Evolutionary conservation across 495 filamentous ascomycete genomes (phyloP).

Genomic region (Cudoniella acicularis): DNA sequence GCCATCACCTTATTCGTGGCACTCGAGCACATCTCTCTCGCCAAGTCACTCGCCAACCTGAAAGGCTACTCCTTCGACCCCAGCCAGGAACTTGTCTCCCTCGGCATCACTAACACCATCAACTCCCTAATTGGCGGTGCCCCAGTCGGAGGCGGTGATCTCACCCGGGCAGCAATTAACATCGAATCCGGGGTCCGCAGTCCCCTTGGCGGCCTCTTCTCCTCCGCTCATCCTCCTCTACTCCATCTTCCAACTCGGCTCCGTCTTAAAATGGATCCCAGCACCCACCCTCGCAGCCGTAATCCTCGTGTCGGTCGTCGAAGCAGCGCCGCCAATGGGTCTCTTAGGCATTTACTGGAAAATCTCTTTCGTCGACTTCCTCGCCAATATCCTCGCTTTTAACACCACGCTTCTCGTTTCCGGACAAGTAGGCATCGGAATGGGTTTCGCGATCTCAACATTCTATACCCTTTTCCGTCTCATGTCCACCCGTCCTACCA

Average conservation of each 20-base stretch:
- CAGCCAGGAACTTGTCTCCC: constrained; percentile 90
- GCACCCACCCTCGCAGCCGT: constrained; percentile 76
- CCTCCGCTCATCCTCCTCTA: constrained; percentile 76
- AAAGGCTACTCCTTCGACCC: constrained; percentile 95
- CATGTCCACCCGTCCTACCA: constrained; percentile 34
- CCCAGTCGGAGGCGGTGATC: constrained; percentile 81
- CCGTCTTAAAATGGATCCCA: constrained; percentile 90
- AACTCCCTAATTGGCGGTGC: constrained; percentile 90
- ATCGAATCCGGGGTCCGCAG: constrained; percentile 92
- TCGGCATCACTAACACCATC: constrained; percentile 84
- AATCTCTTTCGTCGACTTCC: constrained; percentile 78
- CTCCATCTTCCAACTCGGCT: constrained; percentile 83
- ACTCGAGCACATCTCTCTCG: constrained; percentile 91
- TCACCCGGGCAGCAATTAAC: constrained; percentile 96
- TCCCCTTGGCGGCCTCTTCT: constrained; percentile 87
- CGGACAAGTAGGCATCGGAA: constrained; percentile 88
- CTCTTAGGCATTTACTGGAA: constrained; percentile 92
- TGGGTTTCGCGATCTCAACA: constrained; percentile 66
- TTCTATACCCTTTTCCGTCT: constrained; percentile 78
- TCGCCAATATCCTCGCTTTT: constrained; percentile 91
- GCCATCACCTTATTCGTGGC: constrained; percentile 82
- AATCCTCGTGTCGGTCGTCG: constrained; percentile 95
- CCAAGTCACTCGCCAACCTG: constrained; percentile 89
- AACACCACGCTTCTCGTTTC: constrained; percentile 80
- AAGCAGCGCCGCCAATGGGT: constrained; percentile 86